These are phyloP conservation scores for Sporobolomyces pararoseus DNA, from an alignment of 768 basidiomycete genomes.

Conservation along the genomic window DNA sequence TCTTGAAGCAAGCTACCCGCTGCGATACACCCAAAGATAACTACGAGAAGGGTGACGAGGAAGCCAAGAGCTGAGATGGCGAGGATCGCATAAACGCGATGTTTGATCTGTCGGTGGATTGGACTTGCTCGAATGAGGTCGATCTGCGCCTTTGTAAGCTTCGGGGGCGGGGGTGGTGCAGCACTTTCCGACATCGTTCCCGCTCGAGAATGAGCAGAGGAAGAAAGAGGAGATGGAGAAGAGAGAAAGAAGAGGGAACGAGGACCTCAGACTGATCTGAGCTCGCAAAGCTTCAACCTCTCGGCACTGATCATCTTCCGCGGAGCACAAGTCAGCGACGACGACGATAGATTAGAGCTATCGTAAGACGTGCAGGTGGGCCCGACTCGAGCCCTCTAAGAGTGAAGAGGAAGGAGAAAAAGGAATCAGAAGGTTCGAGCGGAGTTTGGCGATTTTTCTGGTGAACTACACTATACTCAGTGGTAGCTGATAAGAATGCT, in stretches of 20 bases:
- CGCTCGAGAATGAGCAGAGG: too few relatives aligned
- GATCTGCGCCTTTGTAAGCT: constrained; percentile 6
- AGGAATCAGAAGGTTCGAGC: background rate
- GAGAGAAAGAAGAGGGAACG: background rate
- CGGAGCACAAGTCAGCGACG: too few relatives aligned
- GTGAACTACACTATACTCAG: too few relatives aligned
- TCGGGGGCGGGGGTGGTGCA: background rate
- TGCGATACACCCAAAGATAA: background rate
- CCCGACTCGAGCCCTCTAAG: too few relatives aligned
- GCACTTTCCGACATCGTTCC: background rate
- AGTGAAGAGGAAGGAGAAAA: background rate
- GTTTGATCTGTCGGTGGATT: constrained; percentile 7
- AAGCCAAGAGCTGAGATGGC: background rate
- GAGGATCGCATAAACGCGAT: background rate
- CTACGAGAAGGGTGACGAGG: background rate
- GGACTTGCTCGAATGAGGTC: background rate
- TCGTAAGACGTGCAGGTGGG: too few relatives aligned
- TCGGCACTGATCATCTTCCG: too few relatives aligned
- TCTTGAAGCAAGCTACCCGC: background rate
- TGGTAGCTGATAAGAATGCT: too few relatives aligned
- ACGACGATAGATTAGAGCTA: too few relatives aligned
- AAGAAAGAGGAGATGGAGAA: background rate
- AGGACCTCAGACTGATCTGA: background rate
- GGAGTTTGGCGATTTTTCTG: too few relatives aligned
- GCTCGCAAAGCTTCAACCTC: too few relatives aligned